Conservation (phyloP, 2,329 filamentous ascomycete genomes). For the Penicillium sp. region DNA sequence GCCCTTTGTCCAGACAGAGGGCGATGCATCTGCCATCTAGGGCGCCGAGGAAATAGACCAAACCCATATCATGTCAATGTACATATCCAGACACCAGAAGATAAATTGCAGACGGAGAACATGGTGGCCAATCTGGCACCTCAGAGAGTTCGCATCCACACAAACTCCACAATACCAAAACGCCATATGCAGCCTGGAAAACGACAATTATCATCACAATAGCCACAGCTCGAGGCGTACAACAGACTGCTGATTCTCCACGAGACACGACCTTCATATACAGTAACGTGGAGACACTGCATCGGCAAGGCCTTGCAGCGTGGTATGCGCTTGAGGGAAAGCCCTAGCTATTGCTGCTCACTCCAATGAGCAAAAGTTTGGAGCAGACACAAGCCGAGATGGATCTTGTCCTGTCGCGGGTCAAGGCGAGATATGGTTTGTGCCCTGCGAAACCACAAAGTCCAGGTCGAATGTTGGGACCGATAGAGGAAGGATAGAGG, state of each 20-base stretch:
- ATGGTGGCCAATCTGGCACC: not conserved
- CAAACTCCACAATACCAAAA: constrained; percentile 3
- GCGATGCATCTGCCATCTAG: constrained; percentile 10
- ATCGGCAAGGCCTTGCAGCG: not conserved
- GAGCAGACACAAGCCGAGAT: constrained; percentile 10
- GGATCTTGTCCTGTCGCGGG: constrained; percentile 9
- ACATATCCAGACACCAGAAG: constrained; percentile 25
- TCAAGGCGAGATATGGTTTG: too few species aligned
- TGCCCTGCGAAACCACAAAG: too few species aligned
- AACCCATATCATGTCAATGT: constrained; percentile 26
- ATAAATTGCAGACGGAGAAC: constrained; percentile 11
- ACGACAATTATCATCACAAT: too few species aligned
- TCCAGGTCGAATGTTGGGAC: too few species aligned
- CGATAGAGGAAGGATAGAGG: too few species aligned
- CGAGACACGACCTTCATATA: too few species aligned
- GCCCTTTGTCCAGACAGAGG: constrained; percentile 1
- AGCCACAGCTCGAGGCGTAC: too few species aligned
- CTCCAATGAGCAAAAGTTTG: constrained; percentile 11
- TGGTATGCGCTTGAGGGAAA: not conserved
- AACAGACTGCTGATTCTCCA: too few species aligned
- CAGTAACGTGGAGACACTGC: not conserved
- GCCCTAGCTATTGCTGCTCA: constrained; percentile 9
- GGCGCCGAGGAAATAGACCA: constrained; percentile 17
- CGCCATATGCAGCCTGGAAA: too few species aligned
- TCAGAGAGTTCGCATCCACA: constrained; percentile 4